Conservation (phyloP, 441 rosid species). For the Gossypium aridum region DNA sequence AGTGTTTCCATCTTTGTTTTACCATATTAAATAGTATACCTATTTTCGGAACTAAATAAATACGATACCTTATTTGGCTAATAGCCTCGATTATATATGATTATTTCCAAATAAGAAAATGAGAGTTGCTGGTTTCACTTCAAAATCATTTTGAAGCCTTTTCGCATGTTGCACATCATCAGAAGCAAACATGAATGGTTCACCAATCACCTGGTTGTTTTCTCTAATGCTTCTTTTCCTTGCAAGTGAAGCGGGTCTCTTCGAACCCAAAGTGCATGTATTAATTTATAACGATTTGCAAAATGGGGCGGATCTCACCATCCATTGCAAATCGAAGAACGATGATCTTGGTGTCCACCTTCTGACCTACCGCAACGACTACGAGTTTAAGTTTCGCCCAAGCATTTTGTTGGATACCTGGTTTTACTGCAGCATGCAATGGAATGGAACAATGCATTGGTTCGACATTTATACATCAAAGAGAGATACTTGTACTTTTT, state of each 20-base stretch:
- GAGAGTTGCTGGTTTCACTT: neutral
- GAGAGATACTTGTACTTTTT: conserved; percentile 15
- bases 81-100: neutral
- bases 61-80: neutral
- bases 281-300: neutral
- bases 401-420: neutral
- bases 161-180: neutral
- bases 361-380: neutral
- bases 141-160: neutral
- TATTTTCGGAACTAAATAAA: too few relatives aligned
- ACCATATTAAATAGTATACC: too few relatives aligned
- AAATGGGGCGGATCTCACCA: neutral
- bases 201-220: neutral
- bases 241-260: neutral
- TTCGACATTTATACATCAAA: conserved; percentile 10
- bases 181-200: neutral
- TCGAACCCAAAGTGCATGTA: neutral
- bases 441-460: neutral
- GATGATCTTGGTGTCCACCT: neutral
- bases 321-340: conserved; percentile 11
- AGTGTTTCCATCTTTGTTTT: too few relatives aligned
- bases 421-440: conserved; percentile 11
- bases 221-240: neutral
- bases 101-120: neutral
- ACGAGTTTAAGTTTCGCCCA: neutral